phyloP scores from a whole-genome alignment of 1,139 yeast species.

The Sugiyamaella pinicola region DNA sequence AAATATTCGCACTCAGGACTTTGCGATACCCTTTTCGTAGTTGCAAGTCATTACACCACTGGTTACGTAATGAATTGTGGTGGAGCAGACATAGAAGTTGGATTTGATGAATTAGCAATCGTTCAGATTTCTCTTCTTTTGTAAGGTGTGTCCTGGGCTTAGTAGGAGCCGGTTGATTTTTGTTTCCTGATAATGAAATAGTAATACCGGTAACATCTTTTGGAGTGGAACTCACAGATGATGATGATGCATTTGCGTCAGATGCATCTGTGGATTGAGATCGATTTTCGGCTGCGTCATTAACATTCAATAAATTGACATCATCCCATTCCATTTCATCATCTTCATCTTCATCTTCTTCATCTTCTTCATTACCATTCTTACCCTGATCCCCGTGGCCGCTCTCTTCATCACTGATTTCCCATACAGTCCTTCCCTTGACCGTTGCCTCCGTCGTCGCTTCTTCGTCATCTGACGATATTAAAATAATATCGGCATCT shows the following conservation, averaged over 20 bases:
- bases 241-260: constrained; percentile 23
- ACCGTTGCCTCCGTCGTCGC: neutral
- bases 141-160: constrained; percentile 15
- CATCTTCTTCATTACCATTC: constrained; percentile 25
- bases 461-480: constrained; percentile 23
- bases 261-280: constrained; percentile 45
- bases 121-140: constrained; percentile 52
- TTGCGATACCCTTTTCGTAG: constrained; percentile 41
- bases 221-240: constrained; percentile 20
- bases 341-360: constrained; percentile 37
- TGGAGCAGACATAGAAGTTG: constrained; percentile 59
- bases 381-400: neutral
- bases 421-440: neutral
- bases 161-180: neutral
- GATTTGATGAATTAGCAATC: constrained; percentile 61
- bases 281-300: constrained; percentile 22
- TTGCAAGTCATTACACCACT: constrained; percentile 65
- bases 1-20: constrained; percentile 52
- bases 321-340: constrained; percentile 47
- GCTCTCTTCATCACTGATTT: neutral
- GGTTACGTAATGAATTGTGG: constrained; percentile 68
- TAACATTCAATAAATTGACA: constrained; percentile 30
- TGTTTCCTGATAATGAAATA: constrained; percentile 5
- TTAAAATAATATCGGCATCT: constrained; percentile 47
- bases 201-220: constrained; percentile 5